Conservation (phyloP, 2,329 filamentous ascomycete genomes). For the Fusarium nygamai region DNA sequence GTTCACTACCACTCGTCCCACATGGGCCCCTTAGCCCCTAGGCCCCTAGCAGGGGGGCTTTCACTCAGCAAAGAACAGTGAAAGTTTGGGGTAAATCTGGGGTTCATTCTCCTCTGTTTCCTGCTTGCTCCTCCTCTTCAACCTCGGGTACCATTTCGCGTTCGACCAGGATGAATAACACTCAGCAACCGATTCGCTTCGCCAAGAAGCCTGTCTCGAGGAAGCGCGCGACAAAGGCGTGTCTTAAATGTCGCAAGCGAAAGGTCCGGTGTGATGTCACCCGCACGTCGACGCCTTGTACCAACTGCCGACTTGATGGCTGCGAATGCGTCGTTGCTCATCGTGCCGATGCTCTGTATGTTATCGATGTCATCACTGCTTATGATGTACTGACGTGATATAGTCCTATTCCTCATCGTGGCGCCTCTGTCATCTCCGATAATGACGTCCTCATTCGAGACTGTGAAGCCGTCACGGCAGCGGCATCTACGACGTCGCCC, state of each 20-base stretch:
- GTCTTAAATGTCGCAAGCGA: constrained; percentile 35
- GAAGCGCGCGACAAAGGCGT: constrained; percentile 35
- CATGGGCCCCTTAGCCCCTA: not conserved
- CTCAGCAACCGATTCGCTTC: constrained; percentile 28
- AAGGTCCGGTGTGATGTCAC: constrained; percentile 40
- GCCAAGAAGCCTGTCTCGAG: constrained; percentile 34
- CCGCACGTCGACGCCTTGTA: constrained; percentile 30
- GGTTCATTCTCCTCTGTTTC: constrained; percentile 1
- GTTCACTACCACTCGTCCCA: not conserved
- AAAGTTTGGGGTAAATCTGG: constrained; percentile 28
- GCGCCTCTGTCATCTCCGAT: not conserved
- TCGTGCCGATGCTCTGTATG: constrained; percentile 23
- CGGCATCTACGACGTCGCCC: constrained; percentile 3
- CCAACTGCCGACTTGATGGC: constrained; percentile 37
- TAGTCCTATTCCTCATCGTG: constrained; percentile 4
- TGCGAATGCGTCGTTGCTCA: constrained; percentile 26
- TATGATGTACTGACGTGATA: not conserved
- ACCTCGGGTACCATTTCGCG: constrained; percentile 11
- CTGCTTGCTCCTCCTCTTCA: constrained; percentile 6
- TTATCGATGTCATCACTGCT: accelerated
- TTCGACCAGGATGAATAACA: constrained; percentile 25
- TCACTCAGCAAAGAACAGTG: not conserved
- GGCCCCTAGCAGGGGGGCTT: not conserved
- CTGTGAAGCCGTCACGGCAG: constrained; percentile 9
- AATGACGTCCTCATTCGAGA: not conserved